These are phyloP conservation scores for Globisporangium paddicum DNA, from an alignment of 352 stramenopile genomes.

Conservation along the genomic window DNA sequence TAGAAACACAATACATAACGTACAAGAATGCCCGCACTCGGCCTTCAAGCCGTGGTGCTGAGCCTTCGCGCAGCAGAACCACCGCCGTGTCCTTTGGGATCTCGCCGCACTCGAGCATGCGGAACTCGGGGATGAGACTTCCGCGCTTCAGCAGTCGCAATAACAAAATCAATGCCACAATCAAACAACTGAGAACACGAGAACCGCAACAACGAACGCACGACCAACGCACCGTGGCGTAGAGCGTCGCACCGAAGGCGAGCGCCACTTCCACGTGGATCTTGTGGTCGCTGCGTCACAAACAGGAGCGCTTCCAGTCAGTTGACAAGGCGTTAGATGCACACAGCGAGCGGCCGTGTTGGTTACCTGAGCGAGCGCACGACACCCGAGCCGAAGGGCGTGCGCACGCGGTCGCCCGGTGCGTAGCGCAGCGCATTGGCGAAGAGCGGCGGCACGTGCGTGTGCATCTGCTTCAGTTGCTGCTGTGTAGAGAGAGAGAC, in stretches of 20 bases:
- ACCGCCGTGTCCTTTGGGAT: conserved; percentile 51
- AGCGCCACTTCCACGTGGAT: conserved; percentile 51
- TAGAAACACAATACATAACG: background rate
- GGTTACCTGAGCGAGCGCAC: conserved; percentile 30
- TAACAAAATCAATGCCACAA: background rate
- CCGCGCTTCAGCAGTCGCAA: conserved; percentile 23
- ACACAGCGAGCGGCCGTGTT: background rate
- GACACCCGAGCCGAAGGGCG: conserved; percentile 52
- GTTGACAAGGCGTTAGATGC: background rate
- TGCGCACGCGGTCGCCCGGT: conserved; percentile 56
- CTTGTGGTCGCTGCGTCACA: conserved; percentile 36
- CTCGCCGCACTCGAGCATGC: conserved; percentile 67
- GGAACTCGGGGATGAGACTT: conserved; percentile 54
- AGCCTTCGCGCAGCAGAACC: conserved; percentile 26
- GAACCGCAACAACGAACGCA: background rate
- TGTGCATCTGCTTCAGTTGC: background rate
- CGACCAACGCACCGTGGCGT: conserved; percentile 28
- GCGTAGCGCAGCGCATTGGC: conserved; percentile 63
- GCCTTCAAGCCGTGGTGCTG: conserved; percentile 1
- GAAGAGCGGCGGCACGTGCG: conserved; percentile 61
- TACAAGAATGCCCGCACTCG: conserved; percentile 36
- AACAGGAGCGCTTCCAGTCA: too few species aligned
- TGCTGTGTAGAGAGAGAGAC: background rate
- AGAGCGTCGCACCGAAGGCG: conserved; percentile 46
- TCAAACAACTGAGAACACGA: background rate